Conservation (phyloP, 345 rosid genomes). For the Brassica incana region DNA sequence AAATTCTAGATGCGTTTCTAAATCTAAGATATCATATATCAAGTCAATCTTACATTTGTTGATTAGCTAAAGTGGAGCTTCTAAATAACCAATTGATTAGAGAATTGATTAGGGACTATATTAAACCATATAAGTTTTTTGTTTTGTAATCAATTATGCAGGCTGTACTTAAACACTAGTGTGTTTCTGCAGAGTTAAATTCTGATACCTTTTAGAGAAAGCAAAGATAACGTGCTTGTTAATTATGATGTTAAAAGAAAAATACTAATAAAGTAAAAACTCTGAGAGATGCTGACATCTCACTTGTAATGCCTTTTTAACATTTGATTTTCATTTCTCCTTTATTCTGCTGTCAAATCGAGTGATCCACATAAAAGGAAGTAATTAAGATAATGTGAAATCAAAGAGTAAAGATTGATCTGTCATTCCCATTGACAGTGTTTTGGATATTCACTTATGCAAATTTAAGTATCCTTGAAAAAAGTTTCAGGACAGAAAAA, state of each 20-base stretch:
- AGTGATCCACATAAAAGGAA: constrained; percentile 13
- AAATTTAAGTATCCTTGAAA: not conserved
- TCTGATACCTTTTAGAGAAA: constrained; percentile 42
- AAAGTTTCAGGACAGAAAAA: not conserved
- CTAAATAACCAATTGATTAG: constrained; percentile 20
- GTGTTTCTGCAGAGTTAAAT: constrained; percentile 32
- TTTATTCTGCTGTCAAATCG: constrained; percentile 33
- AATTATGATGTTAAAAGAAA: constrained; percentile 38
- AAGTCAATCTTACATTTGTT: constrained; percentile 12
- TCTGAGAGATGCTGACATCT: constrained; percentile 21
- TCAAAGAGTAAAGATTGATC: not conserved
- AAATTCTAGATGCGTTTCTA: not conserved
- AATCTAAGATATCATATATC: not conserved
- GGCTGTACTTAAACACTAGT: constrained; percentile 25
- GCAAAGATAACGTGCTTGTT: constrained; percentile 55
- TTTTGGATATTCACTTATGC: not conserved
- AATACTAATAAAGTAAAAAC: not conserved
- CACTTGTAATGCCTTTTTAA: constrained; percentile 27
- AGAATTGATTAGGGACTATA: constrained; percentile 9
- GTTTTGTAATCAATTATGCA: constrained; percentile 31
- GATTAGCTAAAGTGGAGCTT: not conserved
- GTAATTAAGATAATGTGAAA: constrained; percentile 16
- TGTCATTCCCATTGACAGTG: not conserved
- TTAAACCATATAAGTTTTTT: not conserved
- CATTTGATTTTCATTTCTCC: constrained; percentile 31